Base-by-base conservation (phyloP, 2,329 filamentous ascomycete genomes). In the Cryphonectria naterciae region DNA sequence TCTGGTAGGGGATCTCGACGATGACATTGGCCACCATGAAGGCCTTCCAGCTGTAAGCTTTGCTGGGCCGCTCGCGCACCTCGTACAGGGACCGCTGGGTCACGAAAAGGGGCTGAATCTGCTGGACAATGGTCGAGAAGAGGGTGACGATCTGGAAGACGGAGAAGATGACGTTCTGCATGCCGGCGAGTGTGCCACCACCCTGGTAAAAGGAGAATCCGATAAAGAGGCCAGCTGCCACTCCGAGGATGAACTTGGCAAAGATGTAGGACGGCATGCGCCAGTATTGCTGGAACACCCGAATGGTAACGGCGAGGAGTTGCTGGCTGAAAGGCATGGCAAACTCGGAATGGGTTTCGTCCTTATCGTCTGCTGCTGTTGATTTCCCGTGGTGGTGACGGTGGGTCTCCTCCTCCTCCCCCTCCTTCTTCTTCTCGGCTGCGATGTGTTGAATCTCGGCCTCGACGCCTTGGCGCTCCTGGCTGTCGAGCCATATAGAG, bases 281-380 rank as follows among this genome's bases (percentile, higher is more conserved):
- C 92, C 93, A 95, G 84, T 95, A 95, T 77, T 96, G 93, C 76
- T 93, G 87, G 80, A 94, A 94, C 7, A 94, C 88, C 70, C 93
- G 89, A 11, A 85, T 75, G 1, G 88, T 89, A 58, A 93, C 92
- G 71, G 89, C 85, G 60, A 79, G 81, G 0, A 95, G 80, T 77
- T 97, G 94, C 0, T 83, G 76, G 0, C 71, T 72, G 77, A 97
- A 92, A 0, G 93, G 90, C 75, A 93, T 92, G 5, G 94, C 94
- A 73, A 97, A 97, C 79, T 96, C 93, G 10, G 87, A 83, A 74
- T 87, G 74, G 79, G 76, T 73, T 1, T 72, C 70, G 0, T 77
- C 76, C 1, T 78, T 2, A 10, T 39, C 37, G 8, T 39, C 37
- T 39, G 37, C 37, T 39, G 37, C 37, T 39, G 37, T 11, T 39